Evolutionary conservation across 2,329 filamentous ascomycete species (phyloP), one percentile per base, ranked within the genome.

Genomic region (Ceratocystis destructans): DNA sequence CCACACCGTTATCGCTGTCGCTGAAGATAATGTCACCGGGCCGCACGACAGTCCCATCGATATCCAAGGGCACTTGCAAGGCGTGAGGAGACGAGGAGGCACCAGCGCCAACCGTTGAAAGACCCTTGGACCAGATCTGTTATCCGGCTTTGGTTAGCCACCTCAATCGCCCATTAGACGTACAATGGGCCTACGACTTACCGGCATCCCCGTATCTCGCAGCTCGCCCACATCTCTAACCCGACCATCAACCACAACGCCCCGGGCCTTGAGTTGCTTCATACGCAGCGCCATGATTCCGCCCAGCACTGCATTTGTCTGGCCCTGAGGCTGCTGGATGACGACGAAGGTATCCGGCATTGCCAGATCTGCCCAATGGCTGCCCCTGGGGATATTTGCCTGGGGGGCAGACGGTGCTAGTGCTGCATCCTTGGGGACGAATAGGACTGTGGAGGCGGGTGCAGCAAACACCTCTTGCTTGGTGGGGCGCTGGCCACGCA

Each of bases 201-300:
- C 83, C 50, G 84, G 82, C 45, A 89, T 71, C 44, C 77, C 78
- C 10, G 81, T 81, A 55, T 72, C 78, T 65, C 76, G 77, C 67
- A 89, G 73, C 71, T 88, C 84, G 17, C 75, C 76, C 20, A 90
- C 71, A 75, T 91, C 88, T 68, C 88, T 79, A 5, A 87, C 82
- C 48, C 87, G 77, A 0, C 88, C 88, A 70, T 84, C 80, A 6
- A 89, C 84, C n/a, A 90, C 76, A 10, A 87, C 80, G 2, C 80
- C 87, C 70, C 78, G 77, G 20, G 82, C 82, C 15, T 82, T 82
- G 10, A 86, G 78, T 15, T 80, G 73, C 71, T 84, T 83, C 81
- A 90, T 87, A 22, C 88, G 79, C 37, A 82, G 77, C 4, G 86
- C 88, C 82, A 90, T 88, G 69, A 91, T 89, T 20, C 88, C 88